Percentiles rank a stretch among this genome's conserved stretches.
Evolutionary conservation across 208 protist species (phyloP).

Genomic region (Leishmania major): DNA sequence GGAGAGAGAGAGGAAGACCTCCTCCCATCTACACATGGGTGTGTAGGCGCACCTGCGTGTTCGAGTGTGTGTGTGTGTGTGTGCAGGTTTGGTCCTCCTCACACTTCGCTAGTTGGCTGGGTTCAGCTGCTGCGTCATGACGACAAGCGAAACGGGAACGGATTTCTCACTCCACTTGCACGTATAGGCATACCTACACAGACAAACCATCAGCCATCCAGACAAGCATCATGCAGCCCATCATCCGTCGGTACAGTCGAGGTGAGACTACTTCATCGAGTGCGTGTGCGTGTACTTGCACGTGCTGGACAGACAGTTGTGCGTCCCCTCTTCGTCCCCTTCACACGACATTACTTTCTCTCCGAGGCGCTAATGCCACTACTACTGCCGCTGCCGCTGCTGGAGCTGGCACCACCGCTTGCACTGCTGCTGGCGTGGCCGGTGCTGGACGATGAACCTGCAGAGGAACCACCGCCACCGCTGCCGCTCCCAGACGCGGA

Average conservation of each 20-base stretch:
- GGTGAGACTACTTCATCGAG: not conserved
- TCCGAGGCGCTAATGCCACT: not conserved
- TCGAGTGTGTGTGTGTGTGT: not conserved
- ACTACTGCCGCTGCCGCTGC: not conserved
- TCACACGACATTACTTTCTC: not conserved
- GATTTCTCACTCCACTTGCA: not conserved
- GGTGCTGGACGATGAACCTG: conserved; percentile 15
- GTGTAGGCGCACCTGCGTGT: not conserved
- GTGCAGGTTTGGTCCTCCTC: not conserved
- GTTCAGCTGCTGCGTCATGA: too few species aligned
- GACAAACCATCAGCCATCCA: not conserved
- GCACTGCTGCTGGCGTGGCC: conserved; percentile 8
- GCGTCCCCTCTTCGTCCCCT: not conserved
- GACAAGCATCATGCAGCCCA: not conserved
- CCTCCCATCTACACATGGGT: not conserved
- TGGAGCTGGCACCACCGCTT: conserved; percentile 6
- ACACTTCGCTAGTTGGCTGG: not conserved
- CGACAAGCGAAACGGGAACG: too few species aligned
- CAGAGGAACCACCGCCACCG: conserved; percentile 1
- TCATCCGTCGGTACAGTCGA: not conserved
- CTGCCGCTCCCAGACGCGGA: not conserved
- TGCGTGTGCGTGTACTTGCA: conserved; percentile 5
- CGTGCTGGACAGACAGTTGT: not conserved
- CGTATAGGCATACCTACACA: not conserved
- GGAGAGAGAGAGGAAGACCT: not conserved